A percentile compares a stretch with the other conserved stretches of the same genome.
phyloP scores from a whole-genome alignment of 225 moss, liverwort and hornwort genomes.

The Physcomitrium patens region DNA sequence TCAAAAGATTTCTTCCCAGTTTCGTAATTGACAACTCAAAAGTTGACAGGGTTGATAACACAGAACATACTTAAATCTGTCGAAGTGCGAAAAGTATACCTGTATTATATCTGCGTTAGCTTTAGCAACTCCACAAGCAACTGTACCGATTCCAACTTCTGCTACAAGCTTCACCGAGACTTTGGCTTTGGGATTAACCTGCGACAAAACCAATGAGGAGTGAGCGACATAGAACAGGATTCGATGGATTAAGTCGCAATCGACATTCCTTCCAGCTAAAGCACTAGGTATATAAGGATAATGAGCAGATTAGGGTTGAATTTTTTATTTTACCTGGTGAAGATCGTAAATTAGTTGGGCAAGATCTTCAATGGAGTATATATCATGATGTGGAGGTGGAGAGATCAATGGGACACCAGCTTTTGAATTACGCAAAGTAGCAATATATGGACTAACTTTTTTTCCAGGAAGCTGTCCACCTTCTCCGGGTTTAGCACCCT shows the following conservation, averaged over 20 bases:
- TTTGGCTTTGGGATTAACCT: conserved; percentile 94
- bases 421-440: conserved; percentile 85
- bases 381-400: conserved; percentile 95
- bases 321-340: conserved; percentile 64
- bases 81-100: conserved; percentile 42
- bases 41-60: background rate
- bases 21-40: background rate
- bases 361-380: conserved; percentile 93
- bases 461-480: conserved; percentile 95
- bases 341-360: conserved; percentile 91
- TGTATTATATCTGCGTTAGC: conserved; percentile 92
- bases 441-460: conserved; percentile 92
- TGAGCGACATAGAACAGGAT: conserved; percentile 26
- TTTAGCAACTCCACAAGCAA: conserved; percentile 92
- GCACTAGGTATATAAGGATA: conserved; percentile 7
- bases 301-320: background rate
- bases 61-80: background rate
- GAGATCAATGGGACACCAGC: conserved; percentile 87
- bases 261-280: conserved; percentile 11
- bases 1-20: background rate
- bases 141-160: conserved; percentile 95
- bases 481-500: conserved; percentile 96
- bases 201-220: conserved; percentile 15
- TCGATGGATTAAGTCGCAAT: background rate
- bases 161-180: conserved; percentile 95